phyloP scores from a whole-genome alignment of 176 grass and related monocot genomes.

The Hsuehochloa calcarea region DNA sequence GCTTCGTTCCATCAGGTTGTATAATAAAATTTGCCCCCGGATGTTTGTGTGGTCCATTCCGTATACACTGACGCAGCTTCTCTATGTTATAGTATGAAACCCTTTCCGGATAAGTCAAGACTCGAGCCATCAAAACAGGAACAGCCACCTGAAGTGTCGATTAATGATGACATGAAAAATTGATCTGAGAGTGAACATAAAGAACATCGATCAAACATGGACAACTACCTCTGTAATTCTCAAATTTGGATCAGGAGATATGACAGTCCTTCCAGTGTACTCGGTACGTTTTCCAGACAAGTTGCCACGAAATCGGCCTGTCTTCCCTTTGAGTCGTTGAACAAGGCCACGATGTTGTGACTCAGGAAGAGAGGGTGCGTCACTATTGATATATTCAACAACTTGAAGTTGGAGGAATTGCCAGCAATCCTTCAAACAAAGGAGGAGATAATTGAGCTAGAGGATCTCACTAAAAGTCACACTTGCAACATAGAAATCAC shows the following conservation, averaged over 20 bases:
- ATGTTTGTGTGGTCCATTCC: conserved; percentile 90
- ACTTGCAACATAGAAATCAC: background rate
- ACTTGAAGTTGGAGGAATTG: conserved; percentile 80
- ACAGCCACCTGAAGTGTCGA: conserved; percentile 66
- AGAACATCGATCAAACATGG: conserved; percentile 7
- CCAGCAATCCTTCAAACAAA: conserved; percentile 71
- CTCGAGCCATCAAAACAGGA: conserved; percentile 85
- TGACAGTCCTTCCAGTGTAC: conserved; percentile 97
- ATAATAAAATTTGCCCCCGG: conserved; percentile 84
- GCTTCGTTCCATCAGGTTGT: conserved; percentile 57
- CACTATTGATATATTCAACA: conserved; percentile 92
- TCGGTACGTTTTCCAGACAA: conserved; percentile 95
- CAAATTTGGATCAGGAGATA: conserved; percentile 99
- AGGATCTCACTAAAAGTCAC: conserved; percentile 4
- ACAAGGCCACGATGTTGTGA: conserved; percentile 70
- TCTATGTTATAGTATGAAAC: conserved; percentile 86
- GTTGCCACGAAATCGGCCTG: conserved; percentile 92
- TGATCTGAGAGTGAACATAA: conserved; percentile 9
- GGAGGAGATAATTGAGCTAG: background rate
- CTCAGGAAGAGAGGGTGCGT: conserved; percentile 75
- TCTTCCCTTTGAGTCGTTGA: conserved; percentile 95
- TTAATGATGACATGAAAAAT: conserved; percentile 20
- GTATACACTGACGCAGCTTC: conserved; percentile 76
- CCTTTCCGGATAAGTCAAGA: conserved; percentile 89
- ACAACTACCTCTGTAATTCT: conserved; percentile 79